phyloP scores from a whole-genome alignment of 2,329 filamentous ascomycete genomes.

The Xylariaceae sp. region DNA sequence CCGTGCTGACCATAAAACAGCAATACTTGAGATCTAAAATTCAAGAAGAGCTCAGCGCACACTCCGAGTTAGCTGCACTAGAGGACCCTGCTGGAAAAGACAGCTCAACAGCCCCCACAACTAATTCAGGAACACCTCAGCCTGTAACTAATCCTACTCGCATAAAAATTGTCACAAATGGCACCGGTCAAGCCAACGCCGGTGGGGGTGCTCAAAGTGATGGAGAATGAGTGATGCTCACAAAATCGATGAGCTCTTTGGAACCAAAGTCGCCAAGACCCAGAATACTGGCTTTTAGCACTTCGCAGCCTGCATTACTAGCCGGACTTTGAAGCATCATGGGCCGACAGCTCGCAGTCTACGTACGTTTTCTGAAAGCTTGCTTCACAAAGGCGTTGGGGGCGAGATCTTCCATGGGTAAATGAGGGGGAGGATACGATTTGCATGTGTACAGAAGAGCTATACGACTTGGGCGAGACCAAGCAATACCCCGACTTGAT shows the following conservation, averaged over 20 bases:
- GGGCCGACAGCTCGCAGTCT: too few relatives aligned
- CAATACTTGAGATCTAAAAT: constrained; percentile 53
- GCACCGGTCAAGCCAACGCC: constrained; percentile 20
- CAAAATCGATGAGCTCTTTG: too few relatives aligned
- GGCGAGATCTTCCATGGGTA: constrained; percentile 2
- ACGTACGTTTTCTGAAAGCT: too few relatives aligned
- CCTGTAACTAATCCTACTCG: constrained; percentile 52
- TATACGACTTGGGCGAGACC: constrained; percentile 14
- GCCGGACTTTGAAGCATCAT: too few relatives aligned
- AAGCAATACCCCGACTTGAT: constrained; percentile 18
- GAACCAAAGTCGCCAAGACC: too few relatives aligned
- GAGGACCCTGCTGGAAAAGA: constrained; percentile 43
- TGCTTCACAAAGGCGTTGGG: neutral
- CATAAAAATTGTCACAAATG: constrained; percentile 59
- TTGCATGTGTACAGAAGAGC: constrained; percentile 26
- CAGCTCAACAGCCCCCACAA: constrained; percentile 46
- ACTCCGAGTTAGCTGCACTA: constrained; percentile 52
- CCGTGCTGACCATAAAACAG: constrained; percentile 37
- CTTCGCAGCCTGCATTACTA: too few relatives aligned
- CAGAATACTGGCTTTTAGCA: too few relatives aligned
- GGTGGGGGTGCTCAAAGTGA: constrained; percentile 22
- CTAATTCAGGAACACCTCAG: constrained; percentile 61
- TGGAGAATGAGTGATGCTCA: constrained; percentile 16
- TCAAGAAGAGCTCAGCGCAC: constrained; percentile 48
- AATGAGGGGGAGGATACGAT: constrained; percentile 17